Percentiles rank a stretch among this genome's conserved stretches.
phyloP scores from a whole-genome alignment of 2,329 filamentous ascomycete genomes.

The Fusarium sp. region DNA sequence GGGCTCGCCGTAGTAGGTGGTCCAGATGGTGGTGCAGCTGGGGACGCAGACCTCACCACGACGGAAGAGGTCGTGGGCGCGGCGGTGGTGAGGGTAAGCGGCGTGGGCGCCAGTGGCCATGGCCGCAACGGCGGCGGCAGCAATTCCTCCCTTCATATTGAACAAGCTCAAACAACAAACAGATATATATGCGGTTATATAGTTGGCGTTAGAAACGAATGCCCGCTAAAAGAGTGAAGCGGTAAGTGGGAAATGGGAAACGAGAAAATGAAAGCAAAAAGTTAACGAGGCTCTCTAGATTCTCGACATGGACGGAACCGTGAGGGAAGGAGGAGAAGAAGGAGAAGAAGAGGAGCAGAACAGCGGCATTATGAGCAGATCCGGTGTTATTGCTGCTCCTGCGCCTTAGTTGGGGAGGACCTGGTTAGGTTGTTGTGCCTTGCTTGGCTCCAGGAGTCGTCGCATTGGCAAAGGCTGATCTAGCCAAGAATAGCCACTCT shows the following conservation, averaged over 20 bases:
- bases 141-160: slow-evolving; percentile 80
- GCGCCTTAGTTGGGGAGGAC: slow-evolving; percentile 12
- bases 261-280: slow-evolving; percentile 63
- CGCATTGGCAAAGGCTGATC: slow-evolving; percentile 32
- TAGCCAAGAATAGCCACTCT: slow-evolving; percentile 34
- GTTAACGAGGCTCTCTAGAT: slow-evolving; percentile 60
- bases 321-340: slow-evolving; percentile 49
- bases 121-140: slow-evolving; percentile 74
- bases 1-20: slow-evolving; percentile 75
- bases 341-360: slow-evolving; percentile 44
- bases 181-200: slow-evolving; percentile 28
- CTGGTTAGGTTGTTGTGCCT: slow-evolving; percentile 26
- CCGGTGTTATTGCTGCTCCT: slow-evolving; percentile 54
- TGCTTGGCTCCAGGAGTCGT: slow-evolving; percentile 31
- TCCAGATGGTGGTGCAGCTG: slow-evolving; percentile 80
- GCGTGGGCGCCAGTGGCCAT: slow-evolving; percentile 68
- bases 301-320: slow-evolving; percentile 62
- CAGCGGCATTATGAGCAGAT: slow-evolving; percentile 47
- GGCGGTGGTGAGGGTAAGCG: slow-evolving; percentile 69
- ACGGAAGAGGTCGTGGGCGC: slow-evolving; percentile 72
- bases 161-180: slow-evolving; percentile 43
- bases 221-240: slow-evolving; percentile 93
- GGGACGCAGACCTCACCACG: slow-evolving; percentile 65
- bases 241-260: slow-evolving; percentile 64
- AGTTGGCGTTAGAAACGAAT: slow-evolving; percentile 66